Percentiles rank a stretch among this genome's conserved stretches.
Conservation (phyloP, 1,284 basidiomycete genomes). For the Malassezia sp. region DNA sequence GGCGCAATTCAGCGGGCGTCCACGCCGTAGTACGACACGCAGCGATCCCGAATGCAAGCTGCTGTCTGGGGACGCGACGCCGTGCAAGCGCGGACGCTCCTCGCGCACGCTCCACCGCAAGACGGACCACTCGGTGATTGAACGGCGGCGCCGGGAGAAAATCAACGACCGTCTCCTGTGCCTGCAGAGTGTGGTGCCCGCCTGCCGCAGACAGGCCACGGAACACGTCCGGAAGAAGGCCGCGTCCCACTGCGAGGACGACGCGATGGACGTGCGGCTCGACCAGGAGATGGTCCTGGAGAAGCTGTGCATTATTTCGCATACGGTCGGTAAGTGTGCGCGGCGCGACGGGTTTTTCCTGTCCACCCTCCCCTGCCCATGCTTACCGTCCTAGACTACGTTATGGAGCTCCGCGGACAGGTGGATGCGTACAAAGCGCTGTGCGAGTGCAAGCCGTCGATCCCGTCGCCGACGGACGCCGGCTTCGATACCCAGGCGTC, state of each 20-base stretch:
- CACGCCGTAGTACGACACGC: neutral
- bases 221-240: slow-evolving; percentile 20
- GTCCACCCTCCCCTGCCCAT: too few relatives aligned
- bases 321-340: slow-evolving; percentile 21
- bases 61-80: too few relatives aligned
- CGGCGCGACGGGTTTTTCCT: too few relatives aligned
- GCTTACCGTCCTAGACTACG: slow-evolving; percentile 16
- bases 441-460: slow-evolving; percentile 12
- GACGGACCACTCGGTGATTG: slow-evolving; percentile 44
- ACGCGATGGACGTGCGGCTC: slow-evolving; percentile 22
- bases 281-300: slow-evolving; percentile 33
- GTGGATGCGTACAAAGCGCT: slow-evolving; percentile 13
- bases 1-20: slow-evolving; percentile 4
- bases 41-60: neutral
- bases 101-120: slow-evolving; percentile 35
- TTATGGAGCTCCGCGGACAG: slow-evolving; percentile 12
- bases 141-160: slow-evolving; percentile 41
- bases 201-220: slow-evolving; percentile 36
- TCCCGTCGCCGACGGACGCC: neutral
- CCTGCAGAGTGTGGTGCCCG: slow-evolving; percentile 35
- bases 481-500: too few relatives aligned
- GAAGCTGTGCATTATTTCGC: slow-evolving; percentile 43
- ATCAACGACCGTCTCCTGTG: slow-evolving; percentile 44
- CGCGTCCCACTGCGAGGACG: slow-evolving; percentile 9
- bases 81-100: slow-evolving; percentile 17